Conservation (phyloP, 1,139 yeast genomes). For the Candida sanyaensis region DNA sequence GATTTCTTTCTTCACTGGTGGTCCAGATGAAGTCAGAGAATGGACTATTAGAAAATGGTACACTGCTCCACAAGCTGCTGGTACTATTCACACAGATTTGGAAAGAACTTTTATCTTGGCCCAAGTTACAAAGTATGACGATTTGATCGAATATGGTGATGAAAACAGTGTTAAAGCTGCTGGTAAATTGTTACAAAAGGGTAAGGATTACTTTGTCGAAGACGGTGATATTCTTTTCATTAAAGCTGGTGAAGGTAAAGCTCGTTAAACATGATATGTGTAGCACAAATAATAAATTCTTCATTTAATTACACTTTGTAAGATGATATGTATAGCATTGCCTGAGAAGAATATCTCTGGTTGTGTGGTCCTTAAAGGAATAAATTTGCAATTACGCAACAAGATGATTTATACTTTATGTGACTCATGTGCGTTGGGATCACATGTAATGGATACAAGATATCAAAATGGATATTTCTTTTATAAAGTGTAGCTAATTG, state of each 20-base stretch:
- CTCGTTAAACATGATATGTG: conserved; percentile 33
- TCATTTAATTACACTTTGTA: too few species aligned
- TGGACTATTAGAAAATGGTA: conserved; percentile 87
- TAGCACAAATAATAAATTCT: neutral
- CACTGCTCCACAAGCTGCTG: conserved; percentile 89
- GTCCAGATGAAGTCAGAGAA: conserved; percentile 85
- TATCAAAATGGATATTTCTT: too few species aligned
- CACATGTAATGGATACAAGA: too few species aligned
- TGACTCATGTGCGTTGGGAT: too few species aligned
- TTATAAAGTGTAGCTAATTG: too few species aligned
- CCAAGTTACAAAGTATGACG: conserved; percentile 48
- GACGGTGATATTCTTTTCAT: conserved; percentile 86
- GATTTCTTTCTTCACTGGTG: conserved; percentile 83
- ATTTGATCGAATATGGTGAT: conserved; percentile 76
- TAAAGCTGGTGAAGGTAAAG: conserved; percentile 97
- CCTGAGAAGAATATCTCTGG: too few species aligned
- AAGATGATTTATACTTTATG: too few species aligned
- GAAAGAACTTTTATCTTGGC: conserved; percentile 53
- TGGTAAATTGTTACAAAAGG: conserved; percentile 91
- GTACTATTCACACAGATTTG: conserved; percentile 73
- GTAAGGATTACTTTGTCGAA: conserved; percentile 91
- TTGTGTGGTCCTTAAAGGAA: too few species aligned
- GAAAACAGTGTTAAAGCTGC: conserved; percentile 87
- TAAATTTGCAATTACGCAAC: too few species aligned
- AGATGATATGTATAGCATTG: too few species aligned